phyloP scores from a whole-genome alignment of 1,284 basidiomycete species.

The Lignosus rhinocerotis region DNA sequence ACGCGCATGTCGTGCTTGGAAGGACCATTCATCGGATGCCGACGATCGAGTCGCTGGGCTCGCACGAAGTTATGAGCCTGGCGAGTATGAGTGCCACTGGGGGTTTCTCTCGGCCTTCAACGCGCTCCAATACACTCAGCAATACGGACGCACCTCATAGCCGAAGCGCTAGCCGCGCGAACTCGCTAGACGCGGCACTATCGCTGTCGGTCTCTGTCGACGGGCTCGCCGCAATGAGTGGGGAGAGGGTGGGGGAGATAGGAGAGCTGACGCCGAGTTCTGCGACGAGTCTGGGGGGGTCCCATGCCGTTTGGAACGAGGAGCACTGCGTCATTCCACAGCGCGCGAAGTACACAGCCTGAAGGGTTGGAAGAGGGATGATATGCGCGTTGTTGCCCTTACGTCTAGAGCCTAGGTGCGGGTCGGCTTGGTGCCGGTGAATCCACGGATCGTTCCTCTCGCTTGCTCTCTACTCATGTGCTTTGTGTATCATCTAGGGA shows the following conservation, averaged over 20 bases:
- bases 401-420: background rate
- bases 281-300: slow-evolving; percentile 12
- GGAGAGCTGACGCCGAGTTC: slow-evolving; percentile 18
- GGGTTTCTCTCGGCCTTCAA: slow-evolving; percentile 32
- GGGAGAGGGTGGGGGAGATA: slow-evolving; percentile 4
- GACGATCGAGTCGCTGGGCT: slow-evolving; percentile 75
- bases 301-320: slow-evolving; percentile 15
- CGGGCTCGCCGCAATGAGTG: slow-evolving; percentile 2
- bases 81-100: slow-evolving; percentile 23
- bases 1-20: slow-evolving; percentile 61
- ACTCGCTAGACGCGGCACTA: slow-evolving; percentile 26
- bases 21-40: slow-evolving; percentile 68
- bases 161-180: slow-evolving; percentile 26
- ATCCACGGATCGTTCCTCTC: background rate
- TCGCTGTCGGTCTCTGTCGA: slow-evolving; percentile 22
- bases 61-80: slow-evolving; percentile 46
- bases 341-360: slow-evolving; percentile 17
- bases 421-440: background rate
- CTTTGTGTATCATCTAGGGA: slow-evolving; percentile 8
- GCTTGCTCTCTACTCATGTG: background rate
- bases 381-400: background rate
- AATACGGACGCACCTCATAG: slow-evolving; percentile 18
- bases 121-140: slow-evolving; percentile 32
- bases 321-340: slow-evolving; percentile 26
- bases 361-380: slow-evolving; percentile 12